Base-by-base conservation (phyloP, 345 rosid species). In the Eucalyptus albens region DNA sequence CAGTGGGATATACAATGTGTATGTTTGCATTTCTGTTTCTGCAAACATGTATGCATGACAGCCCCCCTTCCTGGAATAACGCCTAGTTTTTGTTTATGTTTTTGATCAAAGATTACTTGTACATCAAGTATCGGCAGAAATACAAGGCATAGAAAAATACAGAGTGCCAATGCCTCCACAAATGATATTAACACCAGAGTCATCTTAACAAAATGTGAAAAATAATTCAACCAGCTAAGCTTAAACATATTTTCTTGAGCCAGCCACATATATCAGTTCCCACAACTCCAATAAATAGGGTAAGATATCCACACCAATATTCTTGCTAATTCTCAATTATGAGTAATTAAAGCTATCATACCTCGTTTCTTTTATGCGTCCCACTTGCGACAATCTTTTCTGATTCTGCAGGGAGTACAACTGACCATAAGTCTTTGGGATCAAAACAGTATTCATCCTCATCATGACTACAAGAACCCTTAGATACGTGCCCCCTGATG, bases 331-430 rank as follows among this genome's bases (percentile, higher is more conserved):
- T 77, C 47, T 77, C 83, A 37, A 77, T 40, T 14, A 56, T 15
- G 85, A 33, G 42, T 14, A 80, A 37, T 82, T 31, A 62, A 80
- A 82, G 50, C 59, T 65, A 31, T 51, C 65, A 62, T 95, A 98
- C 99, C 99, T 98, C 99, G 87, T 95, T 96, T 55, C 86, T 91
- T 92, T 95, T 97, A 89, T 94, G 94, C 62, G 96, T 94, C 89
- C 93, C 96, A 53, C 97, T 91, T 89, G 94, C 93, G 80, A 96
- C 94, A 89, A 97, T 97, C 94, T 95, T 96, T 94, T 98, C 99
- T 16, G 99, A 94, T 51, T 98, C 99, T 15, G 89, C 91, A 49
- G 99, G 99, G 91, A 98, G 96, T 42, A 97, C 96, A 91, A 98
- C 89, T 50, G 99, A 97, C 99, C 99, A 98, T 77, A 96, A 93